Base-by-base conservation (phyloP, 2,329 filamentous ascomycete species). In the Apiospora sp. region DNA sequence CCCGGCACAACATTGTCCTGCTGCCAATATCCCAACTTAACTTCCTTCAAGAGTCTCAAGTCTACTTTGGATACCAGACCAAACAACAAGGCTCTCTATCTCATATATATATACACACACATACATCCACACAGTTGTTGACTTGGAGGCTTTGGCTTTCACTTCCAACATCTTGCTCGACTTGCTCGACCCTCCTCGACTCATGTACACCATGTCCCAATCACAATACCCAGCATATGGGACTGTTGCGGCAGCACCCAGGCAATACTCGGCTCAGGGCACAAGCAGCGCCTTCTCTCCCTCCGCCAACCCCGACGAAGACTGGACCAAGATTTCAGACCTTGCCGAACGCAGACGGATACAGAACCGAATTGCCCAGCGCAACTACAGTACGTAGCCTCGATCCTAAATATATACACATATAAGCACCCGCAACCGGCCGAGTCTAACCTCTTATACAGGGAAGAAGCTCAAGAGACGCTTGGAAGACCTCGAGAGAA, bases 291-390 rank as follows among this genome's bases (percentile, higher is more conserved):
- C 96, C 78, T 98, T 97, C 87, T 97, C 94, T 85, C 93, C 93
- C 79, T 97, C 94, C 75, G 96, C 95, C 78, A 97, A 97, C 83
- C 94, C 96, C 71, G 95, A 98, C 81, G 96, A 98, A 86, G 96
- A 98, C 86, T 98, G 96, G 96, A 98, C 96, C 81, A 97, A 98
- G 90, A 98, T 98, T 82, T 97, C 96, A 72, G 96, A 98, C 83
- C 92, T 98, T 73, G 96, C 95, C 70, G 96, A 98, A 86, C 92
- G 96, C 80, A 89, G 95, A 79, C 91, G 95, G 81, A 98, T 98
- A 86, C 95, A 98, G 85, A 98, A 98, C 86, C 92, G 96, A 78
- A 98, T 98, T 88, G 96, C 96, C 77, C 96, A 98, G 86, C 92
- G 95, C 80, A 98, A 98, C 87, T 98, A 98, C 86, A 95, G 95